Percentiles rank a stretch among this genome's conserved stretches.
phyloP scores from a whole-genome alignment of 768 basidiomycete genomes.

The Gyrodon lividus region DNA sequence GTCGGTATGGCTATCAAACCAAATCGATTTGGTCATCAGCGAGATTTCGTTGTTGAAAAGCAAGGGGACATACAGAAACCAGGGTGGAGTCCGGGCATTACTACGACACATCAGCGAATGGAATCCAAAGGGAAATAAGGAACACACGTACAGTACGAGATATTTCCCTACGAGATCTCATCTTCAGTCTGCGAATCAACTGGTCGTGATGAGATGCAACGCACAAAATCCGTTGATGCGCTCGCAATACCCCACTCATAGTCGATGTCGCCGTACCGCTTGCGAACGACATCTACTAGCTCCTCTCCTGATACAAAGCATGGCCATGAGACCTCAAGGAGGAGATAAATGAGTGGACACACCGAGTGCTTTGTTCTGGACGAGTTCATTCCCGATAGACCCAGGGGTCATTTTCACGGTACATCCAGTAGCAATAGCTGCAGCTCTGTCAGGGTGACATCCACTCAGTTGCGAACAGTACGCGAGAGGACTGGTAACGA shows the following conservation, averaged over 20 bases:
- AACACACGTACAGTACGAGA: slow-evolving; percentile 60
- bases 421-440: slow-evolving; percentile 67
- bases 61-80: slow-evolving; percentile 44
- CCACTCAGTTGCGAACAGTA: neutral
- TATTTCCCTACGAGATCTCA: slow-evolving; percentile 39
- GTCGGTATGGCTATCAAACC: slow-evolving; percentile 83
- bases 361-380: slow-evolving; percentile 70
- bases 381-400: slow-evolving; percentile 50
- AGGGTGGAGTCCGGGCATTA: slow-evolving; percentile 70
- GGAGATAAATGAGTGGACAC: slow-evolving; percentile 1
- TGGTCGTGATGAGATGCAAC: slow-evolving; percentile 24
- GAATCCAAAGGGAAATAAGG: neutral
- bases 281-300: slow-evolving; percentile 58
- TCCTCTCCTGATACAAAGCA: slow-evolving; percentile 48
- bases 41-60: neutral
- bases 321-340: neutral
- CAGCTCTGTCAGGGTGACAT: slow-evolving; percentile 46
- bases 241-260: slow-evolving; percentile 64
- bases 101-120: slow-evolving; percentile 25
- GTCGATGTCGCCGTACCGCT: slow-evolving; percentile 61
- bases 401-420: slow-evolving; percentile 41
- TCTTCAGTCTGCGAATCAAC: neutral
- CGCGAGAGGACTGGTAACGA: neutral
- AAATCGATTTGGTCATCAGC: slow-evolving; percentile 1
- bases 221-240: slow-evolving; percentile 83